phyloP scores from a whole-genome alignment of 2,329 filamentous ascomycete genomes.

The Lizonia empirigonia region DNA sequence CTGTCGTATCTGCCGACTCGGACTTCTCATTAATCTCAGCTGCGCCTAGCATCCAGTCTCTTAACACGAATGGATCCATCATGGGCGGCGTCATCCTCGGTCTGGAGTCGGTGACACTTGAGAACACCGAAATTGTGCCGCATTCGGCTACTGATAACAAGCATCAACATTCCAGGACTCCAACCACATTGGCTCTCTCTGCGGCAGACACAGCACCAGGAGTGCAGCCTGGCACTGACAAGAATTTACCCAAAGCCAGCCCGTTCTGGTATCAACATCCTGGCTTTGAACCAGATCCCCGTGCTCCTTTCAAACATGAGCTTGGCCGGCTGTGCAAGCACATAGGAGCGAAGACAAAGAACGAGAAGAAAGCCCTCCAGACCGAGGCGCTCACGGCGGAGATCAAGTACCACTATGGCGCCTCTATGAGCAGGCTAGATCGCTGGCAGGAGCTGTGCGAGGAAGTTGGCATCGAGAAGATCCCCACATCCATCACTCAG shows the following conservation, averaged over 20 bases:
- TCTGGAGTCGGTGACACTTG: constrained; percentile 3
- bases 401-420: constrained; percentile 28
- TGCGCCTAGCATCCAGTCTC: constrained; percentile 21
- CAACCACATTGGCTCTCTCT: not conserved
- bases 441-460: constrained; percentile 35
- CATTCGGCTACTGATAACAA: not conserved
- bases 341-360: not conserved
- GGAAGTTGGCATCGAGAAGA: constrained; percentile 27
- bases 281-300: constrained; percentile 23
- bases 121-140: not conserved
- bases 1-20: constrained; percentile 3
- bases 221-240: not conserved
- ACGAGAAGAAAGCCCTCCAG: constrained; percentile 7
- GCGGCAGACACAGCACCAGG: not conserved
- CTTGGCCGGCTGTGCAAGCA: constrained; percentile 26
- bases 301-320: constrained; percentile 25
- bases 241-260: constrained; percentile 9
- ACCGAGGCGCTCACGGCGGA: constrained; percentile 25
- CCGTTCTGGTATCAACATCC: constrained; percentile 26
- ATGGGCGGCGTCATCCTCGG: constrained; percentile 11
- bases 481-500: constrained; percentile 28
- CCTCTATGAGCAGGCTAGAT: constrained; percentile 20
- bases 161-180: not conserved
- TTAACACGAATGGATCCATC: constrained; percentile 19
- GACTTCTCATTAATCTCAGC: constrained; percentile 25